Base-by-base conservation (phyloP, 2,329 filamentous ascomycete species). In the Salinomyces thailandicus region DNA sequence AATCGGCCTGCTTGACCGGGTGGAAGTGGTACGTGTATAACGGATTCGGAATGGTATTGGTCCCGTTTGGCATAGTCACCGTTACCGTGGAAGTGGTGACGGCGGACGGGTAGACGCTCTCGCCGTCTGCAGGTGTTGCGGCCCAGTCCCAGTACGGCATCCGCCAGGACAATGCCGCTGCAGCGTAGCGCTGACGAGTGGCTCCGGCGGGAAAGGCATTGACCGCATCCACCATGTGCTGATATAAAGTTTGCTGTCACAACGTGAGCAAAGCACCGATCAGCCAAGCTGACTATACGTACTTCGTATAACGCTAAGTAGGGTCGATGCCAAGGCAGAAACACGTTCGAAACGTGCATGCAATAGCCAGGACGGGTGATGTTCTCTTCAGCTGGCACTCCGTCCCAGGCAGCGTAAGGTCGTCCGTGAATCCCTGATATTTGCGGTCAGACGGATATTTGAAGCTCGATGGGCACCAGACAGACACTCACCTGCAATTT, bases 251-350 rank as follows among this genome's bases (percentile, higher is more conserved):
- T 60, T 69, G 65, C 62, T 65, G 18, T 27, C n/a, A 18, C 12
- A 4, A 11, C 14, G 28, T 35, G 2, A 35, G 24, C 20, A n/a
- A 36, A 7, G 15, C 15, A 16, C 27, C 9, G 13, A 16, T 7
- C 13, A 30, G 13, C 15, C 7, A 14, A 30, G 27, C 9, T 8
- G 27, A n/a, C 7, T 14, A 16, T 7, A 11, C 31, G 15, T 24
- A 73, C 72, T 61, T 81, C 69, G 44, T 64, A 76, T 7, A 80
- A 60, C 7, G 73, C 66, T 37, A 91, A 65, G 58, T 89, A 93
- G 1, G 84, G 81, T 33, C 85, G 74, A 66, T 93, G 85, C 85
- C 85, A 93, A 26, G 78, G 72, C 26, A 80, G 75, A 55, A 93
- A 91, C 12, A 91, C 63, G 27, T 79, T 75, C 1, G 81, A 82